A percentile compares a stretch with the other conserved stretches of the same genome.
Evolutionary conservation across 1,284 basidiomycete genomes (phyloP).

Genomic region (Cutaneotrichosporon arboriforme): DNA sequence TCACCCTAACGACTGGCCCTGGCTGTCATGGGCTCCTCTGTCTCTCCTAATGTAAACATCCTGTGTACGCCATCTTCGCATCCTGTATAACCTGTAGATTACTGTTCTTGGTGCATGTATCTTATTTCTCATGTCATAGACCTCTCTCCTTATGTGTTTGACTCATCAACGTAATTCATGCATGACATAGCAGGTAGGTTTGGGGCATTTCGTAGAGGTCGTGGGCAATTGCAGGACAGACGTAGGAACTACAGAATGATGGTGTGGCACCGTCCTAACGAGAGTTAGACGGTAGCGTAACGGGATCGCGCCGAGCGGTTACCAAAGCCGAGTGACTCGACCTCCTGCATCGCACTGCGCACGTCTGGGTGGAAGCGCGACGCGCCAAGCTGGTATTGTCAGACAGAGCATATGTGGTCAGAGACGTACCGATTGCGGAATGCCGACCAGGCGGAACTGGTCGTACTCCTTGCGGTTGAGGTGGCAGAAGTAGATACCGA

Average conservation of each 20-base stretch:
- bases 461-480: conserved; percentile 56
- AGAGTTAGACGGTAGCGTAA: background rate
- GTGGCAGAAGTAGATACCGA: conserved; percentile 73
- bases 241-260: background rate
- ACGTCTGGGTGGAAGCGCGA: conserved; percentile 69
- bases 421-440: conserved; percentile 35
- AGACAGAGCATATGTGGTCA: conserved; percentile 14
- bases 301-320: conserved; percentile 7
- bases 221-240: background rate
- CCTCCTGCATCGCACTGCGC: conserved; percentile 38
- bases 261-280: background rate
- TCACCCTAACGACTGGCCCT: too few species aligned
- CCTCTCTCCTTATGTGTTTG: too few species aligned
- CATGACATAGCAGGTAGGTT: too few species aligned
- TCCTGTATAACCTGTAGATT: background rate
- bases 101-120: too few species aligned
- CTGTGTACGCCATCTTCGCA: background rate
- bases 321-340: conserved; percentile 42
- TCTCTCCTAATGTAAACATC: too few species aligned
- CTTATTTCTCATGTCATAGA: too few species aligned
- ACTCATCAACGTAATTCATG: too few species aligned
- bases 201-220: too few species aligned
- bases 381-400: conserved; percentile 61
- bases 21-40: too few species aligned
- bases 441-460: conserved; percentile 53